Conservation (phyloP, 495 filamentous ascomycete genomes). For the Penicillium longicatenatum region DNA sequence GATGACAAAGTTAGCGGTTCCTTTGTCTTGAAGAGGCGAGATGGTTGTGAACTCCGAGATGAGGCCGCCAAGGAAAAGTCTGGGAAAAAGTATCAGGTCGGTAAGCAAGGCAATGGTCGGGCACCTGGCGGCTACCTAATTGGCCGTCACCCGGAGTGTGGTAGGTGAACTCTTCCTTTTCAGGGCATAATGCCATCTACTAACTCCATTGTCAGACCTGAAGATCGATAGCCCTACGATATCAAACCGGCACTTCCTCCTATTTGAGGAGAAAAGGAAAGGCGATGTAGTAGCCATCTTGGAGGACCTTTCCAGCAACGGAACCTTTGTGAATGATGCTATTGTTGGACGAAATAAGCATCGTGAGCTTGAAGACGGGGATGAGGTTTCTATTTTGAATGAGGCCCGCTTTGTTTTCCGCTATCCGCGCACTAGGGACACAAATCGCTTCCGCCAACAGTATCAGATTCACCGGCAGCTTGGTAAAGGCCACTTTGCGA, state of each 20-base stretch:
- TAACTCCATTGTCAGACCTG: conserved; percentile 59
- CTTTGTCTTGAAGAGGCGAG: conserved; percentile 71
- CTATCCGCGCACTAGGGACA: conserved; percentile 75
- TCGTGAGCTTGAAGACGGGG: conserved; percentile 81
- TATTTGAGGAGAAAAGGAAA: conserved; percentile 85
- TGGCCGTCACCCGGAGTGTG: conserved; percentile 91
- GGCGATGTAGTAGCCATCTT: conserved; percentile 79
- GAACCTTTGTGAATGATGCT: conserved; percentile 92
- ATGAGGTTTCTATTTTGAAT: conserved; percentile 84
- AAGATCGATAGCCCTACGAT: conserved; percentile 77
- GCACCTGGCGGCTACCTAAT: conserved; percentile 86
- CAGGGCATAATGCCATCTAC: background rate
- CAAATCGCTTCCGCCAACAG: conserved; percentile 80
- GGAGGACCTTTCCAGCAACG: conserved; percentile 94
- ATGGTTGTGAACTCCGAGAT: conserved; percentile 59
- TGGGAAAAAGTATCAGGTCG: conserved; percentile 31
- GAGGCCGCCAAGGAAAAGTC: conserved; percentile 41
- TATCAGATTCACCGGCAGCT: conserved; percentile 84
- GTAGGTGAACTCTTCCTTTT: conserved; percentile 41
- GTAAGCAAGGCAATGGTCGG: conserved; percentile 39
- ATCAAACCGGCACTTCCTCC: conserved; percentile 92
- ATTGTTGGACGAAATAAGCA: conserved; percentile 90
- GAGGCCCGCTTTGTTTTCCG: conserved; percentile 86
- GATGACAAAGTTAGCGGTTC: conserved; percentile 67
- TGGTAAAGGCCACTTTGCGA: conserved; percentile 95